Base-by-base conservation (phyloP, 768 basidiomycete species). In the Thelephora ganbajun region DNA sequence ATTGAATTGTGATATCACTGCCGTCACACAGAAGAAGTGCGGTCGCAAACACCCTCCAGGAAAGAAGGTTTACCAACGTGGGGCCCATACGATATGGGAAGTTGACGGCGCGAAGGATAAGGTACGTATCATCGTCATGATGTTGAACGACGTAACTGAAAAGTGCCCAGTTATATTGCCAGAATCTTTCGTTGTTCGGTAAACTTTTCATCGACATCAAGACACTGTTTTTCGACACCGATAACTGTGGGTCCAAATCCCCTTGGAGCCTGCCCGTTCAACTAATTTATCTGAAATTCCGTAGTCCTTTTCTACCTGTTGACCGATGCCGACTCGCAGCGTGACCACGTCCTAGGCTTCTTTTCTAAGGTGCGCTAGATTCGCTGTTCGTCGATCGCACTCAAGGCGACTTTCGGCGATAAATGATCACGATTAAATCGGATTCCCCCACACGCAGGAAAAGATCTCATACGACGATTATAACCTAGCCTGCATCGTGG, bases 131-230 rank as follows among this genome's bases (percentile, higher is more conserved):
- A 14, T 50, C 19, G 12, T 20, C 23, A n/a, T 26, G 26, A 30
- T 30, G 26, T 30, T 35, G 12, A 34, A 18, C 12, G 5, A 9
- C 26, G 26, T 30, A 9, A 30, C 26, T 30, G 5, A 30, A 30
- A 9, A 30, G 9, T 4, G 36, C 13, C 2, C 59, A 97, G 94
- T 72, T 97, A 5, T 98, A 93, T 59, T 98, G 93, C 62, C 94
- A 98, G 62, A 94, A 94, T 58, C 68, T 99, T 26, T 85, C 91
- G 14, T 71, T 98, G 6, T 98, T 97, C 58, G 94, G 93, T 26
- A 98, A 98, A 63, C 70, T 98, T n/a, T 98, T 99, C 62, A 97
- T 98, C 57, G 96, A 98, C 57, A 84, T 93, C 52, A 99, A 99
- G 66, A 94, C 93, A 11, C 66, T 93, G 13, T 93, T 88, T 64